Conservation (phyloP, 805 yeast genomes). For the Kodamaea leandrae region DNA sequence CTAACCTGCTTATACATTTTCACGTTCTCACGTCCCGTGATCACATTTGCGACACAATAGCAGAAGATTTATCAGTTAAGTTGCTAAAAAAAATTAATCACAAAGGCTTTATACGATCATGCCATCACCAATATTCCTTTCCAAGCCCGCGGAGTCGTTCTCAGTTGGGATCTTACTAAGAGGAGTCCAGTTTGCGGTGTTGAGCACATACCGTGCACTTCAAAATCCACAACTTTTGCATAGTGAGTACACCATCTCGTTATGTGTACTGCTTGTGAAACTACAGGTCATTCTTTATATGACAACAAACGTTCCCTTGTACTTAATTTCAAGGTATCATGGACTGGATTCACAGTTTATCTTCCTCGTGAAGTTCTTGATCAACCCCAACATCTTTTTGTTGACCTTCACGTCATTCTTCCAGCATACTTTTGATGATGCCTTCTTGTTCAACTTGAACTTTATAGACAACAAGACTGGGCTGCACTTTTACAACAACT, state of each 20-base stretch:
- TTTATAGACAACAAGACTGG: slow-evolving; percentile 17
- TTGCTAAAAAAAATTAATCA: slow-evolving; percentile 1
- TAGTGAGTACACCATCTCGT: neutral
- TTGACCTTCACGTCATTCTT: slow-evolving; percentile 18
- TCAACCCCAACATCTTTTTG: slow-evolving; percentile 19
- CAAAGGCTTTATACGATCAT: slow-evolving; percentile 23
- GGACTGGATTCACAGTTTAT: slow-evolving; percentile 6
- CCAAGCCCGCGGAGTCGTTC: slow-evolving; percentile 57
- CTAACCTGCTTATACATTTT: too few species aligned
- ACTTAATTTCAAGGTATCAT: slow-evolving; percentile 3
- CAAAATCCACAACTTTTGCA: slow-evolving; percentile 2
- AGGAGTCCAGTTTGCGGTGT: slow-evolving; percentile 51
- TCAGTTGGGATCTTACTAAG: slow-evolving; percentile 47
- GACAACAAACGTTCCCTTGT: slow-evolving; percentile 10
- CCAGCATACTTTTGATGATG: slow-evolving; percentile 14
- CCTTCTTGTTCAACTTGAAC: slow-evolving; percentile 19
- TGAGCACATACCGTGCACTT: slow-evolving; percentile 29
- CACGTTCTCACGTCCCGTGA: too few species aligned
- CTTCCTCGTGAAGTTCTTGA: slow-evolving; percentile 6
- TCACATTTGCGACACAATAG: neutral
- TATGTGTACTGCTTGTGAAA: slow-evolving; percentile 6
- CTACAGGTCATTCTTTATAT: slow-evolving; percentile 5
- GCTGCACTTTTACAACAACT: slow-evolving; percentile 10
- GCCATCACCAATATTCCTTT: slow-evolving; percentile 60
- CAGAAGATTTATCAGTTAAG: neutral